A percentile compares a stretch with the other conserved stretches of the same genome.
These are phyloP conservation scores for Santalum album DNA, from an alignment of 164 flowering plant species.

Conservation along the genomic window DNA sequence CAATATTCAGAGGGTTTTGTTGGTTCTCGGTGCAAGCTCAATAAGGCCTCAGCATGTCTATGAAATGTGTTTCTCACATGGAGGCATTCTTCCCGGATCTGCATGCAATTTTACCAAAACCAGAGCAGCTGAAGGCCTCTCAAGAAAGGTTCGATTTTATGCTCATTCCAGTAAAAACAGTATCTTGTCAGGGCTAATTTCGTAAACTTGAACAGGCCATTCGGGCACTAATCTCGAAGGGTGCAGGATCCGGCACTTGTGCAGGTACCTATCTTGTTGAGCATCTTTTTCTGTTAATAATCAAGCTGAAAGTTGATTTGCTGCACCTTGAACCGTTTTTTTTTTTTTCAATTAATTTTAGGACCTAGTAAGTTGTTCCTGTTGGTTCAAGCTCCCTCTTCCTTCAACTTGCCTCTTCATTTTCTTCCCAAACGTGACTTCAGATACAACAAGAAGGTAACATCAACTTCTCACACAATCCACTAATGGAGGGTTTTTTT, in stretches of 20 bases:
- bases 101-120: slow-evolving; percentile 29
- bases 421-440: slow-evolving; percentile 97
- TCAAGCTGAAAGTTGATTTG: not conserved
- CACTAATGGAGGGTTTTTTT: not conserved
- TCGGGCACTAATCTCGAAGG: slow-evolving; percentile 63
- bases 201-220: slow-evolving; percentile 43
- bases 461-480: not conserved
- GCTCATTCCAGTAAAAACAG: not conserved
- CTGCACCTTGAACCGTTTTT: not conserved
- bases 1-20: slow-evolving; percentile 32
- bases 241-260: slow-evolving; percentile 71
- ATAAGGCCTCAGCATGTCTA: slow-evolving; percentile 71
- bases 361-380: slow-evolving; percentile 86
- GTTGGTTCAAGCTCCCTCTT: slow-evolving; percentile 74
- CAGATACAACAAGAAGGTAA: slow-evolving; percentile 73
- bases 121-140: slow-evolving; percentile 61
- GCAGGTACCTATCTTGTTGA: slow-evolving; percentile 35
- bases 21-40: slow-evolving; percentile 79
- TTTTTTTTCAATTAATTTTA: slow-evolving; percentile 15
- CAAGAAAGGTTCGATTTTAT: slow-evolving; percentile 55
- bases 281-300: not conserved
- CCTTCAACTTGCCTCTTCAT: slow-evolving; percentile 63
- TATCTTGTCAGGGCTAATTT: not conserved
- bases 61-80: slow-evolving; percentile 50
- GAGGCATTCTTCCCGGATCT: slow-evolving; percentile 16